Evolutionary conservation across 345 rosid species (phyloP).

Genomic region (Lepidium africanum): DNA sequence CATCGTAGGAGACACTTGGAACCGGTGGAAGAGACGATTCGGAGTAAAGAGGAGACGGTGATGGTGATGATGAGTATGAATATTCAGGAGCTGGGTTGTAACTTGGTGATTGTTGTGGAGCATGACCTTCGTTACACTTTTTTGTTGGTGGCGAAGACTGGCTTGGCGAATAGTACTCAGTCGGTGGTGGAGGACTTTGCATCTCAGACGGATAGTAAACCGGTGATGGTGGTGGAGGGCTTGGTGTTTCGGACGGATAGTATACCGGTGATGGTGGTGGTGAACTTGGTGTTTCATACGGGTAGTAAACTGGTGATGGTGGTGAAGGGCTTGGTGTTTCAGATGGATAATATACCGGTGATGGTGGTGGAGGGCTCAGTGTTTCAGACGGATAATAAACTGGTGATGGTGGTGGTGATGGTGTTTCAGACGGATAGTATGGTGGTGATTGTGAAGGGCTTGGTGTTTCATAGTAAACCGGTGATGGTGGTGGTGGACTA

Average conservation of each 20-base stretch:
- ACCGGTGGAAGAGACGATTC: slow-evolving; percentile 48
- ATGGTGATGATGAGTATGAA: slow-evolving; percentile 33
- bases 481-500: slow-evolving; percentile 28
- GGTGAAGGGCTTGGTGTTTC: slow-evolving; percentile 25
- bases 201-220: slow-evolving; percentile 17
- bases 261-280: slow-evolving; percentile 24
- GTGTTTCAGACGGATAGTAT: not conserved
- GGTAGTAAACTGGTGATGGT: slow-evolving; percentile 12
- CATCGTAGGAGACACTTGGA: slow-evolving; percentile 47
- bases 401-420: slow-evolving; percentile 21
- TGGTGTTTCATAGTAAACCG: not conserved
- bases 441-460: slow-evolving; percentile 22
- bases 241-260: slow-evolving; percentile 3
- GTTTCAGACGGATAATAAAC: slow-evolving; percentile 1
- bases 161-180: slow-evolving; percentile 22
- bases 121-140: slow-evolving; percentile 14
- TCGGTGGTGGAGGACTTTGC: slow-evolving; percentile 21
- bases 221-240: slow-evolving; percentile 28
- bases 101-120: slow-evolving; percentile 29
- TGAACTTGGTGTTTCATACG: not conserved
- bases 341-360: not conserved
- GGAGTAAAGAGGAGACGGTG: slow-evolving; percentile 22
- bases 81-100: slow-evolving; percentile 30
- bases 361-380: slow-evolving; percentile 18
- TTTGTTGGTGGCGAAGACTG: slow-evolving; percentile 33